Evolutionary conservation across 257 asterid species (phyloP).

Genomic region (Anisodus tanguticus): DNA sequence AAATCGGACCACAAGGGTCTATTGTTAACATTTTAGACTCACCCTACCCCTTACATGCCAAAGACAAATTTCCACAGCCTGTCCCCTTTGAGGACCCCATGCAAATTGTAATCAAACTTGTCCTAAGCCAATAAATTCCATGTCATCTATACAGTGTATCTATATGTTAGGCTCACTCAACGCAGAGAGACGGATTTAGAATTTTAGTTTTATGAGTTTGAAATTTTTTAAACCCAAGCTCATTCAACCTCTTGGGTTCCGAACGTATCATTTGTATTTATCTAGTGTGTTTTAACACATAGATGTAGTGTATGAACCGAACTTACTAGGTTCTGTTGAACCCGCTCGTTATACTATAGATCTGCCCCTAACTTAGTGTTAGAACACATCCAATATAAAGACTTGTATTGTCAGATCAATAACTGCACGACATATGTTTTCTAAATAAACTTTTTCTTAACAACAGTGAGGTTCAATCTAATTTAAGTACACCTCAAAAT

Average conservation of each 20-base stretch:
- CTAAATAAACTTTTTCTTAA: too few species aligned
- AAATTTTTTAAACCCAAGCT: background rate
- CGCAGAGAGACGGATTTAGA: too few species aligned
- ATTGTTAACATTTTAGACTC: too few species aligned
- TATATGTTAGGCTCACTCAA: background rate
- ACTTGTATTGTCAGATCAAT: too few species aligned
- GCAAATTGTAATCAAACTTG: too few species aligned
- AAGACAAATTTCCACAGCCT: too few species aligned
- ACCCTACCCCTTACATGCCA: too few species aligned
- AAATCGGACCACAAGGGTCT: background rate
- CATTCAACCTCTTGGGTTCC: background rate
- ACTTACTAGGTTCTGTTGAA: background rate
- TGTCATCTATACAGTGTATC: background rate
- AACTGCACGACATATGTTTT: too few species aligned
- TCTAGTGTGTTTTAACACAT: background rate
- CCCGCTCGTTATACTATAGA: background rate
- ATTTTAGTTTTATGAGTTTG: background rate
- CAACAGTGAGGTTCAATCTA: background rate
- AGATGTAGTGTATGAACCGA: background rate
- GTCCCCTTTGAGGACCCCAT: too few species aligned
- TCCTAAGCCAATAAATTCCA: too few species aligned
- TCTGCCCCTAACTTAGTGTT: too few species aligned
- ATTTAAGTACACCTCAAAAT: background rate
- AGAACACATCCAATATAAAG: too few species aligned
- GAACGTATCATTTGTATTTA: background rate